Percentiles rank a stretch among this genome's conserved stretches.
These are phyloP conservation scores for Puccinia horiana DNA, from an alignment of 1,284 basidiomycete genomes.

Conservation along the genomic window DNA sequence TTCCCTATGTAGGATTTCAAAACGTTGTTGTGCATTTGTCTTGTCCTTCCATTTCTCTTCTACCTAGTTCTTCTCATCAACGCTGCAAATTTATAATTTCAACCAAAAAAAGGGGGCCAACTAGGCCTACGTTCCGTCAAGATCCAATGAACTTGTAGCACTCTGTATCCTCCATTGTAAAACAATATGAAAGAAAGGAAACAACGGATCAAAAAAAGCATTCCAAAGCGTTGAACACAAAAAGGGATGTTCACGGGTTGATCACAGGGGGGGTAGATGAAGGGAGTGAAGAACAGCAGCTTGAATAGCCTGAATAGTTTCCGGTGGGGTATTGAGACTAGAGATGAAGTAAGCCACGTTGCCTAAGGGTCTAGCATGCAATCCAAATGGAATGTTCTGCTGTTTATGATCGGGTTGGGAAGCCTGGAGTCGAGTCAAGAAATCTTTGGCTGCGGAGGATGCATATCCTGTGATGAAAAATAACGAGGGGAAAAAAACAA, in stretches of 20 bases:
- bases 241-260: neutral
- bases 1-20: no score
- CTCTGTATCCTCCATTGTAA: no score
- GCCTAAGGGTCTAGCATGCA: slow-evolving; percentile 86
- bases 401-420: slow-evolving; percentile 47
- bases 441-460: slow-evolving; percentile 69
- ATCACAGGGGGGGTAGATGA: neutral
- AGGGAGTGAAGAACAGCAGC: neutral
- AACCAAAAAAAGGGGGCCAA: no score
- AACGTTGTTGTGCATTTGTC: no score
- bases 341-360: slow-evolving; percentile 94
- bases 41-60: no score
- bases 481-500: neutral
- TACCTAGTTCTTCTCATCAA: no score
- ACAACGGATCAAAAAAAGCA: neutral
- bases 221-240: neutral
- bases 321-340: slow-evolving; percentile 71
- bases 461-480: slow-evolving; percentile 66
- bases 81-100: no score
- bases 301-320: slow-evolving; percentile 57
- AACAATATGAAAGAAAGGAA: no score
- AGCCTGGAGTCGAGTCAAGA: slow-evolving; percentile 50
- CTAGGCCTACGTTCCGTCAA: no score
- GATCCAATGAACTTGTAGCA: no score
- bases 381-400: slow-evolving; percentile 58